Evolutionary conservation across 805 yeast species (phyloP).

Genomic region (Yamadazyma phyllophila): DNA sequence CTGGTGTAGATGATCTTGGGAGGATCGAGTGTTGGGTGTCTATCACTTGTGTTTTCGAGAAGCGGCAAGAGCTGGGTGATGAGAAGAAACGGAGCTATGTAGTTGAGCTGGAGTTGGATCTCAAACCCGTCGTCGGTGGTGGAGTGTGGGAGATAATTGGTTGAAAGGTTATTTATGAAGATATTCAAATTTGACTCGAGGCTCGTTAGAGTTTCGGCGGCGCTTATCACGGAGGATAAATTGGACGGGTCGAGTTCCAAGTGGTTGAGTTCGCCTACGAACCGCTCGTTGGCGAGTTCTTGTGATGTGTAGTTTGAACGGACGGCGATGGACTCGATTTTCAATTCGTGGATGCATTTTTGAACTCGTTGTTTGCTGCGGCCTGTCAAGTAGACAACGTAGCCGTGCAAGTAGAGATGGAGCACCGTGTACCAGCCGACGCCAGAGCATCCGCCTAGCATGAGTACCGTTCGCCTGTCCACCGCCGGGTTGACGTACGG

Average conservation of each 20-base stretch:
- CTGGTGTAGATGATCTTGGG: conserved; percentile 64
- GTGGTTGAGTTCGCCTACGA: conserved; percentile 35
- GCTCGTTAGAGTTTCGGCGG: conserved; percentile 45
- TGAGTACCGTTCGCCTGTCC: conserved; percentile 62
- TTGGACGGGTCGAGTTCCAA: conserved; percentile 37
- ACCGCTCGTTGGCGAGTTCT: conserved; percentile 19
- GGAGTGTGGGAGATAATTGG: conserved; percentile 70
- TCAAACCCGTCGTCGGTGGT: conserved; percentile 71
- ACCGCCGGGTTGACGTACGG: conserved; percentile 60
- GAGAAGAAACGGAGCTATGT: conserved; percentile 69
- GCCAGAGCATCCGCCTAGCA: conserved; percentile 82
- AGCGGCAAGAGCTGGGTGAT: conserved; percentile 46
- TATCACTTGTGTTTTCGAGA: conserved; percentile 40
- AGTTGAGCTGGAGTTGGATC: conserved; percentile 76
- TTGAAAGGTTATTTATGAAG: conserved; percentile 75
- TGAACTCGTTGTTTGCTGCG: conserved; percentile 55
- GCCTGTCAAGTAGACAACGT: conserved; percentile 71
- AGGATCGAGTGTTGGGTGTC: conserved; percentile 22
- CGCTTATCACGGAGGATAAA: conserved; percentile 35
- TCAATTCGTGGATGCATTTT: conserved; percentile 55
- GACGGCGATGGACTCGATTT: conserved; percentile 47
- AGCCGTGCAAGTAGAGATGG: conserved; percentile 78
- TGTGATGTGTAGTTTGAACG: conserved; percentile 23
- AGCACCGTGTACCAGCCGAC: conserved; percentile 75
- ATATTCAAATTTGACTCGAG: conserved; percentile 55